Evolutionary conservation across 345 rosid species (phyloP).

Genomic region (Eucalyptus erythrocorys): DNA sequence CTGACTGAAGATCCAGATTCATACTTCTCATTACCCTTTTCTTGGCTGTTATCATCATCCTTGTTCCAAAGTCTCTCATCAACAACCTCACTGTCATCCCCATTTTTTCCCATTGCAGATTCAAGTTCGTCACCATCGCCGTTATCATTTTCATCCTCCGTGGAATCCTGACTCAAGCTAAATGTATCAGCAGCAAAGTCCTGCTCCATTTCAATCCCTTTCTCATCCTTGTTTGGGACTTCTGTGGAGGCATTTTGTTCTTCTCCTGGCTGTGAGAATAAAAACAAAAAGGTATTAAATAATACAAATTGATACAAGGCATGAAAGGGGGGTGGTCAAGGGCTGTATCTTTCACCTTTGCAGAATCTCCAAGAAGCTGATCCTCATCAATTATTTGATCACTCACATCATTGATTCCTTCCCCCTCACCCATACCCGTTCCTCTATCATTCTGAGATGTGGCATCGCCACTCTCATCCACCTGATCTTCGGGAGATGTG

Average conservation of each 20-base stretch:
- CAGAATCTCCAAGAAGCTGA: constrained; percentile 58
- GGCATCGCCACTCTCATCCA: constrained; percentile 34
- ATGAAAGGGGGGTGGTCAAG: neutral
- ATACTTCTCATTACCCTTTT: constrained; percentile 44
- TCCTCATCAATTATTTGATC: constrained; percentile 89
- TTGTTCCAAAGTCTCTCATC: constrained; percentile 70
- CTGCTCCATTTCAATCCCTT: constrained; percentile 88
- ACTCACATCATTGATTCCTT: constrained; percentile 73
- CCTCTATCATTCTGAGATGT: constrained; percentile 54
- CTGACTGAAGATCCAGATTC: constrained; percentile 70
- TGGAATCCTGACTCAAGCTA: constrained; percentile 74
- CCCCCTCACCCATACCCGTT: constrained; percentile 94
- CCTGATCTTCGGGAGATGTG: constrained; percentile 43
- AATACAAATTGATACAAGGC: neutral
- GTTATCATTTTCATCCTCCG: constrained; percentile 34
- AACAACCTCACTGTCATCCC: constrained; percentile 53
- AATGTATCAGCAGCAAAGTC: constrained; percentile 60
- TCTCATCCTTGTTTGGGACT: constrained; percentile 43
- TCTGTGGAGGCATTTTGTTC: constrained; percentile 55
- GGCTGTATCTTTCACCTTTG: constrained; percentile 36
- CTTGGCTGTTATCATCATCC: constrained; percentile 47
- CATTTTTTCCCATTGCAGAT: constrained; percentile 65
- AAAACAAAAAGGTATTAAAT: neutral
- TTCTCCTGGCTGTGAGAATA: constrained; percentile 36
- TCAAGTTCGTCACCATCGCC: constrained; percentile 61